These are phyloP conservation scores for Atkinsonella hypoxylon DNA, from an alignment of 2,329 filamentous ascomycete genomes.

Conservation along the genomic window DNA sequence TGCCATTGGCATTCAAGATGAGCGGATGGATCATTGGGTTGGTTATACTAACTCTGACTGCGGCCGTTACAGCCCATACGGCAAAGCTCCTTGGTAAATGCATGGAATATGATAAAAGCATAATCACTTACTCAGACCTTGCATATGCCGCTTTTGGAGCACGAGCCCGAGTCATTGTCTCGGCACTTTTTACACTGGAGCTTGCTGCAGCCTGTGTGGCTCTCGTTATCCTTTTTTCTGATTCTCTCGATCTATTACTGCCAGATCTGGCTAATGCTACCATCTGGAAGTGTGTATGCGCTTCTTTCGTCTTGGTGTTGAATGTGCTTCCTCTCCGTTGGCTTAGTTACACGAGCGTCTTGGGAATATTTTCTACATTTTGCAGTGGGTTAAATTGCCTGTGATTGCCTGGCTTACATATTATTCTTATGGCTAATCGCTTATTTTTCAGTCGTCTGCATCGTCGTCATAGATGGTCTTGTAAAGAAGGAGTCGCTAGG, in stretches of 20 bases:
- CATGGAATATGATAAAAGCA: constrained; percentile 69
- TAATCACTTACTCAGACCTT: constrained; percentile 90
- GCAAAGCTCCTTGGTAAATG: constrained; percentile 77
- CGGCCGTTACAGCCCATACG: constrained; percentile 71
- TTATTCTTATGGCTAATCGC: not conserved
- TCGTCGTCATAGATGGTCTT: constrained; percentile 77
- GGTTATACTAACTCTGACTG: constrained; percentile 59
- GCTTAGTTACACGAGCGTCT: constrained; percentile 79
- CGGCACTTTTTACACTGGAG: constrained; percentile 78
- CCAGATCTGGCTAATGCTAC: constrained; percentile 53
- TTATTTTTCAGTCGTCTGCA: constrained; percentile 53
- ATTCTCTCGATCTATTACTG: constrained; percentile 71
- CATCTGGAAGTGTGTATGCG: constrained; percentile 78
- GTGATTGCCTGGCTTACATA: not conserved
- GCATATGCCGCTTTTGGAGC: constrained; percentile 84
- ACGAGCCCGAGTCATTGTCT: constrained; percentile 68
- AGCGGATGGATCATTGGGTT: constrained; percentile 82
- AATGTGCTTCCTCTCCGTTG: constrained; percentile 75
- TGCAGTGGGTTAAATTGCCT: constrained; percentile 51
- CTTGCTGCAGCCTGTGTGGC: constrained; percentile 82
- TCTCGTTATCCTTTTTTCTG: constrained; percentile 82
- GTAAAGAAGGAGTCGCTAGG: constrained; percentile 69
- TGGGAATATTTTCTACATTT: constrained; percentile 85
- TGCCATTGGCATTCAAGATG: constrained; percentile 80
- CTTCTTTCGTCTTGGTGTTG: constrained; percentile 64